A percentile compares a stretch with the other conserved stretches of the same genome.
phyloP scores from a whole-genome alignment of 495 filamentous ascomycete species.

The Sabuloglossum arenarium region DNA sequence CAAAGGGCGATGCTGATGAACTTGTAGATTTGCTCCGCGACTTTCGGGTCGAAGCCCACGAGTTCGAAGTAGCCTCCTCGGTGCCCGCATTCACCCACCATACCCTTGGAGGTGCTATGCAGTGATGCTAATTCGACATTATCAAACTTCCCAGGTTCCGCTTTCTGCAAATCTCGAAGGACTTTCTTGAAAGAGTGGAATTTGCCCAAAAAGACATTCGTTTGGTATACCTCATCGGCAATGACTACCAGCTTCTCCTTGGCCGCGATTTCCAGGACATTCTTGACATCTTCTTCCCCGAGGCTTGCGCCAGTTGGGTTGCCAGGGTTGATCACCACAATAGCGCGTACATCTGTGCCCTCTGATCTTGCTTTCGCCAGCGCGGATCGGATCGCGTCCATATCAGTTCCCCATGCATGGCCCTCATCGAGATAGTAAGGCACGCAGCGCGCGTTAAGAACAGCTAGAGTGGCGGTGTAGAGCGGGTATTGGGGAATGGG shows the following conservation, averaged over 20 bases:
- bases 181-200: slow-evolving; percentile 90
- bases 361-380: slow-evolving; percentile 47
- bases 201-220: slow-evolving; percentile 84
- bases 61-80: slow-evolving; percentile 95
- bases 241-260: slow-evolving; percentile 73
- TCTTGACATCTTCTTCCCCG: slow-evolving; percentile 50
- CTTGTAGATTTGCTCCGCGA: slow-evolving; percentile 92
- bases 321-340: slow-evolving; percentile 94
- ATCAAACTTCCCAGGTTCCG: slow-evolving; percentile 53
- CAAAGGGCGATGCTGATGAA: slow-evolving; percentile 91
- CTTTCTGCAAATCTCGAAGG: slow-evolving; percentile 64
- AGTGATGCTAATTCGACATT: slow-evolving; percentile 59
- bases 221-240: slow-evolving; percentile 97
- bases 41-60: slow-evolving; percentile 63
- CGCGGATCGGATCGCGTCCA: slow-evolving; percentile 47
- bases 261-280: slow-evolving; percentile 65
- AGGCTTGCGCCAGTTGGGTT: slow-evolving; percentile 90
- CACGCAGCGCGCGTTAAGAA: slow-evolving; percentile 72
- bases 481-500: slow-evolving; percentile 96
- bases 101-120: slow-evolving; percentile 16
- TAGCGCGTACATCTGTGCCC: slow-evolving; percentile 70
- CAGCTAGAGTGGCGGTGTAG: slow-evolving; percentile 79
- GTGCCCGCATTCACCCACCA: slow-evolving; percentile 35
- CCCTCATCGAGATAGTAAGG: slow-evolving; percentile 83
- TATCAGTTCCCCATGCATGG: slow-evolving; percentile 68